Conservation (phyloP, 495 filamentous ascomycete species). For the Talaromyces ruber region DNA sequence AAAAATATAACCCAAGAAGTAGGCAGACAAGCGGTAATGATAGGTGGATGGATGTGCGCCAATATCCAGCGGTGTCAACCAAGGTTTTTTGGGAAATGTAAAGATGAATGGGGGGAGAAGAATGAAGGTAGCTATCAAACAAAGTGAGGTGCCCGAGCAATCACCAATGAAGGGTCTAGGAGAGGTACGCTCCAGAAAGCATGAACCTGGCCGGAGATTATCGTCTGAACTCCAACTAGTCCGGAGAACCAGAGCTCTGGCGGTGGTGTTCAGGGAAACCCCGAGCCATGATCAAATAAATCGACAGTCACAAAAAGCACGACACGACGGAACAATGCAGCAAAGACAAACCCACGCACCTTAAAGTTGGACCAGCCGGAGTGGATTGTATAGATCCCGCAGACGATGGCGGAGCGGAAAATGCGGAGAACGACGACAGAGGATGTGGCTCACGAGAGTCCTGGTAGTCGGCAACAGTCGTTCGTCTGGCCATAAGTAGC, state of each 20-base stretch:
- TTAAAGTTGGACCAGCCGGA: conserved; percentile 35
- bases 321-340: background rate
- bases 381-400: conserved; percentile 10
- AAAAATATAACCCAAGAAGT: background rate
- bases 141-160: background rate
- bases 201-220: background rate
- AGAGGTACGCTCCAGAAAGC: background rate
- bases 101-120: background rate
- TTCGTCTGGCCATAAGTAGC: conserved; percentile 44
- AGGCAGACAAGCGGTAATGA: background rate
- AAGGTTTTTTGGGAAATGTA: background rate
- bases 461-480: conserved; percentile 38
- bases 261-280: background rate
- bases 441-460: conserved; percentile 33
- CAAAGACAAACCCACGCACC: conserved; percentile 22
- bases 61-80: background rate
- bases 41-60: background rate
- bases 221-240: background rate
- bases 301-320: background rate
- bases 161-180: background rate
- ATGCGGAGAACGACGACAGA: conserved; percentile 19
- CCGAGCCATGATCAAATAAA: background rate
- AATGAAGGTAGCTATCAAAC: background rate
- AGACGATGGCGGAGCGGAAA: conserved; percentile 18
- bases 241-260: background rate